Conservation (phyloP, 2,329 filamentous ascomycete species). For the Dactylella cylindrospora region DNA sequence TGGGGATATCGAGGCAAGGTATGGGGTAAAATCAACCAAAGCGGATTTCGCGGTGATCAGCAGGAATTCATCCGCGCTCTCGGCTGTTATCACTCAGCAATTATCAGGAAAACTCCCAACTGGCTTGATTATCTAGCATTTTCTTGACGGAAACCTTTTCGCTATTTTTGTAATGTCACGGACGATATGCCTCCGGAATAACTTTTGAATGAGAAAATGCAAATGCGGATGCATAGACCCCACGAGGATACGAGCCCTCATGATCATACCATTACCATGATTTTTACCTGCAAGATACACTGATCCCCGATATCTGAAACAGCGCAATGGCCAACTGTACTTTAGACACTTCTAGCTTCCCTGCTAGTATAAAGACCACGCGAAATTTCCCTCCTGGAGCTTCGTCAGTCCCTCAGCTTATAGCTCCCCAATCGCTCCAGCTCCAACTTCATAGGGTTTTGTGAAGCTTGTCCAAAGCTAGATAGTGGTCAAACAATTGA, state of each 20-base stretch:
- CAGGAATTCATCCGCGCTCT: slow-evolving; percentile 34
- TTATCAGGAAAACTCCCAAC: too few relatives aligned
- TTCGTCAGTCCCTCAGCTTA: slow-evolving; percentile 23
- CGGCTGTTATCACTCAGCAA: slow-evolving; percentile 43
- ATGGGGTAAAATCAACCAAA: slow-evolving; percentile 4
- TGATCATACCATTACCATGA: slow-evolving; percentile 26
- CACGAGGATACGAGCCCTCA: slow-evolving; percentile 24
- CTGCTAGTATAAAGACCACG: slow-evolving; percentile 33
- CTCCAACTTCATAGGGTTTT: slow-evolving; percentile 31
- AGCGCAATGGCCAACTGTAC: slow-evolving; percentile 7
- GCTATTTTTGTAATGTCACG: too few relatives aligned
- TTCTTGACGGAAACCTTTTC: too few relatives aligned
- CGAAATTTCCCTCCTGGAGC: slow-evolving; percentile 4
- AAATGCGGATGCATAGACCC: slow-evolving; percentile 22
- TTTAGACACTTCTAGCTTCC: slow-evolving; percentile 11
- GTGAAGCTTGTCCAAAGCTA: slow-evolving; percentile 26
- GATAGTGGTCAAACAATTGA: slow-evolving; percentile 7
- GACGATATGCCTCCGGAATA: slow-evolving; percentile 32
- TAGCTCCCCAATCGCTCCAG: slow-evolving; percentile 14
- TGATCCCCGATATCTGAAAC: slow-evolving; percentile 19
- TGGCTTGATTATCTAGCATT: too few relatives aligned
- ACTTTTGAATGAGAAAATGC: slow-evolving; percentile 6
- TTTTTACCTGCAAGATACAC: slow-evolving; percentile 13
- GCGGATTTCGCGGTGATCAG: slow-evolving; percentile 21
- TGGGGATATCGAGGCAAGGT: slow-evolving; percentile 7